These are phyloP conservation scores for Piloderma croceum DNA, from an alignment of 768 basidiomycete genomes.

Conservation along the genomic window DNA sequence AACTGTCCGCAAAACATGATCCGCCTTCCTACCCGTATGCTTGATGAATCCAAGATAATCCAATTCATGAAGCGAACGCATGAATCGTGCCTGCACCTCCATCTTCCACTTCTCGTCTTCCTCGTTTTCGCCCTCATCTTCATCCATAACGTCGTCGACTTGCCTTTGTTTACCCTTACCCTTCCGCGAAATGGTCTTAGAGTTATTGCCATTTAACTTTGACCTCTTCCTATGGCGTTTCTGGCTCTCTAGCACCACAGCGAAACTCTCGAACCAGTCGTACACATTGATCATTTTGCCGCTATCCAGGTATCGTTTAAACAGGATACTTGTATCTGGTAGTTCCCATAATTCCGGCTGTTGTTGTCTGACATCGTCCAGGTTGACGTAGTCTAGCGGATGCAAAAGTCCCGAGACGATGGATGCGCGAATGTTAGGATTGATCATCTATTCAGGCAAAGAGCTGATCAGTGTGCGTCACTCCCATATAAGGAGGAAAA, in stretches of 20 bases:
- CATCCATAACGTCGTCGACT: conserved; percentile 24
- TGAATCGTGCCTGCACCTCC: conserved; percentile 72
- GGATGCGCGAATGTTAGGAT: conserved; percentile 62
- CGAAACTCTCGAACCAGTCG: conserved; percentile 84
- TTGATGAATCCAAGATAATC: conserved; percentile 78
- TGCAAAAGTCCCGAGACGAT: conserved; percentile 55
- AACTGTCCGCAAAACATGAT: conserved; percentile 66
- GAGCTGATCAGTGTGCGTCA: background rate
- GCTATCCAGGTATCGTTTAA: conserved; percentile 70
- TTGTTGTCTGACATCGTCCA: conserved; percentile 8
- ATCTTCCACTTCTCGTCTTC: conserved; percentile 50
- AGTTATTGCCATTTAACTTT: conserved; percentile 19
- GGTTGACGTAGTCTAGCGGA: conserved; percentile 44
- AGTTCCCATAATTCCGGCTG: conserved; percentile 41
- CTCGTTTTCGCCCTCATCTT: conserved; percentile 17
- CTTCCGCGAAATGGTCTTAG: conserved; percentile 11
- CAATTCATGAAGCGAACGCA: conserved; percentile 75
- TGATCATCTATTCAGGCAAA: conserved; percentile 47
- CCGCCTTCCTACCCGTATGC: conserved; percentile 71
- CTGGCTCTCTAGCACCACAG: conserved; percentile 59
- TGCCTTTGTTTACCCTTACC: conserved; percentile 21
- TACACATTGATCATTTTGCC: conserved; percentile 82
- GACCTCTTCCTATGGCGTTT: conserved; percentile 20
- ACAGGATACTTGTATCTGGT: conserved; percentile 73
- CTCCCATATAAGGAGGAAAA: background rate